These are phyloP conservation scores for Usnea hakonensis DNA, from an alignment of 495 filamentous ascomycete species.

Conservation along the genomic window DNA sequence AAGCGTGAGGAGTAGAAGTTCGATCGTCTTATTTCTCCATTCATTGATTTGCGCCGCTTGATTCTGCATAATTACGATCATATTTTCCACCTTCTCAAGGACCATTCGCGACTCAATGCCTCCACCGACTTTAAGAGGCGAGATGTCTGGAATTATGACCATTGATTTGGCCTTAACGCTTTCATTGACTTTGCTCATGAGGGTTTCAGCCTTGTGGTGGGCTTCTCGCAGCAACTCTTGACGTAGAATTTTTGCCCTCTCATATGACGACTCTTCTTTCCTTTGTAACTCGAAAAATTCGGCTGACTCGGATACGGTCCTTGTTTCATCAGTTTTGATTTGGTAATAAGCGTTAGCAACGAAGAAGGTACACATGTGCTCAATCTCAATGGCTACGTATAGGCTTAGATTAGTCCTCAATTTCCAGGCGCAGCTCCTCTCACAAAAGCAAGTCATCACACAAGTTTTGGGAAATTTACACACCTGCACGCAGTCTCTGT, in stretches of 20 bases:
- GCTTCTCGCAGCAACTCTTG: slow-evolving; percentile 59
- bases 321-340: slow-evolving; percentile 60
- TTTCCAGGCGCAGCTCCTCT: not conserved
- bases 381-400: slow-evolving; percentile 56
- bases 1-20: slow-evolving; percentile 62
- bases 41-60: slow-evolving; percentile 62
- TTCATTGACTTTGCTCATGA: slow-evolving; percentile 37
- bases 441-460: not conserved
- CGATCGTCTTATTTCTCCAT: slow-evolving; percentile 63
- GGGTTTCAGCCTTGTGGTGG: slow-evolving; percentile 43
- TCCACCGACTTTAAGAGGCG: slow-evolving; percentile 40
- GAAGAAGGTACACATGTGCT: slow-evolving; percentile 80
- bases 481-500: slow-evolving; percentile 50
- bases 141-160: slow-evolving; percentile 54
- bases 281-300: slow-evolving; percentile 58
- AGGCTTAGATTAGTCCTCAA: not conserved
- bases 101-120: slow-evolving; percentile 56
- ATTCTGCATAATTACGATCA: slow-evolving; percentile 48
- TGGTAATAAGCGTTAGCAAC: slow-evolving; percentile 75
- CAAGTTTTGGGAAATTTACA: not conserved
- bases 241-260: slow-evolving; percentile 65
- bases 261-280: slow-evolving; percentile 64
- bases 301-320: slow-evolving; percentile 55
- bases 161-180: slow-evolving; percentile 46
- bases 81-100: slow-evolving; percentile 50